Percentiles rank a stretch among this genome's conserved stretches.
phyloP scores from a whole-genome alignment of 768 basidiomycete genomes.

The Psilocybe azurescens region DNA sequence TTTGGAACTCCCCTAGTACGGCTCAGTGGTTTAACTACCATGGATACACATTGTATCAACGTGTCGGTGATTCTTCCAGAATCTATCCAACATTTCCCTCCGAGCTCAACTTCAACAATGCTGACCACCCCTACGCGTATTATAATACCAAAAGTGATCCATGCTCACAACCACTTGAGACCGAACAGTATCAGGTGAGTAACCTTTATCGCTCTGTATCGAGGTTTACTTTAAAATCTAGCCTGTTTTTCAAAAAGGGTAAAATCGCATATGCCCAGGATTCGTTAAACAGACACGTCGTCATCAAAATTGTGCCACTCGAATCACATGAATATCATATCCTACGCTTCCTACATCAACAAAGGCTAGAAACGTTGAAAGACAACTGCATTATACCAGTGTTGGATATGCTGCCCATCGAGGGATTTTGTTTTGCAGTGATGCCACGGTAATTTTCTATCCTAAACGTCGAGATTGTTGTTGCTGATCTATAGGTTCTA shows the following conservation, averaged over 20 bases:
- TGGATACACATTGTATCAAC: slow-evolving; percentile 11
- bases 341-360: not conserved
- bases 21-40: slow-evolving; percentile 9
- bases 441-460: not conserved
- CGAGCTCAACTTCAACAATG: not conserved
- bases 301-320: not conserved
- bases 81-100: not conserved
- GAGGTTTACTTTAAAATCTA: too few species aligned
- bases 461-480: not conserved
- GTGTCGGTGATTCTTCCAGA: too few species aligned
- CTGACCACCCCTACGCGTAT: not conserved
- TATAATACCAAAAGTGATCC: not conserved
- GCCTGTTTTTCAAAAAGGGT: not conserved
- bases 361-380: not conserved
- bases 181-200: too few species aligned
- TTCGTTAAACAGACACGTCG: not conserved
- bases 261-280: not conserved
- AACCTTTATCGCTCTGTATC: too few species aligned
- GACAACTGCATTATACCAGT: not conserved
- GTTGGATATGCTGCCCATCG: not conserved
- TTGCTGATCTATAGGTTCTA: not conserved
- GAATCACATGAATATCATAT: not conserved
- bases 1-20: not conserved
- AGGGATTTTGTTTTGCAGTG: not conserved
- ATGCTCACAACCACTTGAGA: too few species aligned